phyloP scores from a whole-genome alignment of 176 grass and related monocot genomes.

The Bonia amplexicaulis region DNA sequence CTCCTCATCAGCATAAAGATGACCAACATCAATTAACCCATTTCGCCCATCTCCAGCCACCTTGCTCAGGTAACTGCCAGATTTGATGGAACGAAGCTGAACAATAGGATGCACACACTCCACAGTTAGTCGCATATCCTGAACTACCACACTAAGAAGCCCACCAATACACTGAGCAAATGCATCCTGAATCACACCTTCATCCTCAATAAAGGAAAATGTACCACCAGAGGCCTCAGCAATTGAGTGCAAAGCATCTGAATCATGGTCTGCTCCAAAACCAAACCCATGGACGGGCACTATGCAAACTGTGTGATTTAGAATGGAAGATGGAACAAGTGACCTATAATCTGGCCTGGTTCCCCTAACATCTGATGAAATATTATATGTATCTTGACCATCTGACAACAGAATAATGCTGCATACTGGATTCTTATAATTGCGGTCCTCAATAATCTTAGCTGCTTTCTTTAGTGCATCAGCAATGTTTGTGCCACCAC shows the following conservation, averaged over 20 bases:
- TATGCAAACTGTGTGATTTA: conserved; percentile 29
- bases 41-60: conserved; percentile 56
- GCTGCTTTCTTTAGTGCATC: conserved; percentile 77
- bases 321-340: conserved; percentile 66
- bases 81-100: conserved; percentile 64
- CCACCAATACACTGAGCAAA: conserved; percentile 99
- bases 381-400: conserved; percentile 91
- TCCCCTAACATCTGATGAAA: conserved; percentile 60
- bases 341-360: conserved; percentile 50
- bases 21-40: conserved; percentile 72
- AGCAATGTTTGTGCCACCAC: conserved; percentile 92
- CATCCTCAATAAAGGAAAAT: conserved; percentile 94
- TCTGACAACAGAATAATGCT: conserved; percentile 94
- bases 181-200: conserved; percentile 90
- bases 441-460: conserved; percentile 81
- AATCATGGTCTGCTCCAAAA: conserved; percentile 88
- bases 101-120: conserved; percentile 63
- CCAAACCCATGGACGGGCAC: conserved; percentile 85
- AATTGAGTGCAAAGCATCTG: conserved; percentile 74
- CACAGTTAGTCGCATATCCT: conserved; percentile 61
- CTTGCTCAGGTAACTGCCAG: conserved; percentile 80
- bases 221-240: conserved; percentile 84
- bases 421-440: conserved; percentile 79
- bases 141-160: conserved; percentile 87
- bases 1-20: conserved; percentile 94